Conservation (phyloP, 23 red algal species). For the Gracilaria gracilis region DNA sequence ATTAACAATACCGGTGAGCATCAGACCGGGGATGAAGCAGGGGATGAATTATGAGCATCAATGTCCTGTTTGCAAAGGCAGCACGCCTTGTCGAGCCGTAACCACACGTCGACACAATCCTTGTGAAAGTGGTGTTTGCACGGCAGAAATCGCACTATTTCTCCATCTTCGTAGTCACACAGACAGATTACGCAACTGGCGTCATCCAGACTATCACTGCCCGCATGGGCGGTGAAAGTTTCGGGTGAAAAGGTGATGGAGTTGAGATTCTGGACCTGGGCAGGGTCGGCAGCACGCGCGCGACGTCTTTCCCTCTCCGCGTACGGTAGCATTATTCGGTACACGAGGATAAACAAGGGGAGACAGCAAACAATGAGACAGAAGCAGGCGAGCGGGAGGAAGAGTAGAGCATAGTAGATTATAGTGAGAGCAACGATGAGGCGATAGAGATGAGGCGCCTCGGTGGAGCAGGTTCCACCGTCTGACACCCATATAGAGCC, state of each 20-base stretch:
- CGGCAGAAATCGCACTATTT: conserved; percentile 75
- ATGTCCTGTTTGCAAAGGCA: conserved; percentile 96
- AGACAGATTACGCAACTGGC: conserved; percentile 95
- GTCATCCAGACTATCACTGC: conserved; percentile 72
- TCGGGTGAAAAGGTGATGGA: conserved; percentile 66
- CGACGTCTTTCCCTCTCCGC: conserved; percentile 83
- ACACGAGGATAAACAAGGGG: conserved; percentile 88
- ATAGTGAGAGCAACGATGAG: conserved; percentile 87
- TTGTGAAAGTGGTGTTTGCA: conserved; percentile 95
- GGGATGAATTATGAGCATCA: conserved; percentile 68
- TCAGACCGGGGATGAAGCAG: conserved; percentile 32
- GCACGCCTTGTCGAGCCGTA: conserved; percentile 94
- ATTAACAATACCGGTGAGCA: background rate
- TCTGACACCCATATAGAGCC: conserved; percentile 93
- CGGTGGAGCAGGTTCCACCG: conserved; percentile 79
- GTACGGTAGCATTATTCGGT: conserved; percentile 90
- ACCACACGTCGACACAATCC: conserved; percentile 93
- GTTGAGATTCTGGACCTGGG: conserved; percentile 79
- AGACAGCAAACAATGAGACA: conserved; percentile 97
- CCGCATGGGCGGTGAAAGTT: conserved; percentile 50
- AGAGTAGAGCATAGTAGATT: conserved; percentile 95
- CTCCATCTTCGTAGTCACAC: conserved; percentile 82
- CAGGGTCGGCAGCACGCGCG: conserved; percentile 75
- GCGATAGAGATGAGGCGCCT: conserved; percentile 89
- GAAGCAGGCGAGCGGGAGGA: conserved; percentile 90